Percentiles rank a stretch among this genome's conserved stretches.
Conservation (phyloP, 2,329 filamentous ascomycete species). For the Alternaria sp. region DNA sequence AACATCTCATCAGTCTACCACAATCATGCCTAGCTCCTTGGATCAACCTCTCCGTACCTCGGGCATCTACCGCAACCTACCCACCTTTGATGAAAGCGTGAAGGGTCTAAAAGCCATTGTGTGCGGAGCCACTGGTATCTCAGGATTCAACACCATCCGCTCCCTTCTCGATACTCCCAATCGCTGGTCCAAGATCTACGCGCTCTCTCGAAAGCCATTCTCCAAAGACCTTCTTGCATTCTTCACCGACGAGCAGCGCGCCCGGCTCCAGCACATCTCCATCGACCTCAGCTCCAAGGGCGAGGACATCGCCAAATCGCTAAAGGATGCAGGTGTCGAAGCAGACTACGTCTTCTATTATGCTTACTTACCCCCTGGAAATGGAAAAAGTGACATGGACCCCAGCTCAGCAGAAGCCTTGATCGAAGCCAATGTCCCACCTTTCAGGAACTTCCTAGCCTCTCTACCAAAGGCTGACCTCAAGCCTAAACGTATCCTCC, state of each 20-base stretch:
- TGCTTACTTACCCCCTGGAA: constrained; percentile 20
- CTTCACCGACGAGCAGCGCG: constrained; percentile 12
- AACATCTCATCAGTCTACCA: not conserved
- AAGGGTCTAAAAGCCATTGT: constrained; percentile 21
- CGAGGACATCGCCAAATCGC: constrained; percentile 12
- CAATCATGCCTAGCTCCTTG: constrained; percentile 12
- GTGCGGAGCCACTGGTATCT: constrained; percentile 22
- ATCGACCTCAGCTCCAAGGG: constrained; percentile 15
- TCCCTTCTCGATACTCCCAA: constrained; percentile 14
- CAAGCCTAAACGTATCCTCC: constrained; percentile 20
- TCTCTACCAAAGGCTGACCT: constrained; percentile 12
- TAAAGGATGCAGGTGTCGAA: constrained; percentile 1
- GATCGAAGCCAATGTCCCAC: constrained; percentile 16
- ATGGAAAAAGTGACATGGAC: constrained; percentile 12
- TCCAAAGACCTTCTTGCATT: constrained; percentile 9
- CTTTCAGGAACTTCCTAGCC: constrained; percentile 18
- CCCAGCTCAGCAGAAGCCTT: constrained; percentile 12
- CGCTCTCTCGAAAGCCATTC: constrained; percentile 12
- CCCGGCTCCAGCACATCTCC: constrained; percentile 17
- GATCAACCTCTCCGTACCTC: constrained; percentile 18
- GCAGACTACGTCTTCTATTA: constrained; percentile 25
- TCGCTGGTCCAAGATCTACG: constrained; percentile 23
- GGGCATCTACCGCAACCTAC: constrained; percentile 24
- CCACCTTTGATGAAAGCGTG: constrained; percentile 13
- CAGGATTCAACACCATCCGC: constrained; percentile 19